A percentile compares a stretch with the other conserved stretches of the same genome.
Conservation (phyloP, 768 basidiomycete genomes). For the Auriculariales sp. region DNA sequence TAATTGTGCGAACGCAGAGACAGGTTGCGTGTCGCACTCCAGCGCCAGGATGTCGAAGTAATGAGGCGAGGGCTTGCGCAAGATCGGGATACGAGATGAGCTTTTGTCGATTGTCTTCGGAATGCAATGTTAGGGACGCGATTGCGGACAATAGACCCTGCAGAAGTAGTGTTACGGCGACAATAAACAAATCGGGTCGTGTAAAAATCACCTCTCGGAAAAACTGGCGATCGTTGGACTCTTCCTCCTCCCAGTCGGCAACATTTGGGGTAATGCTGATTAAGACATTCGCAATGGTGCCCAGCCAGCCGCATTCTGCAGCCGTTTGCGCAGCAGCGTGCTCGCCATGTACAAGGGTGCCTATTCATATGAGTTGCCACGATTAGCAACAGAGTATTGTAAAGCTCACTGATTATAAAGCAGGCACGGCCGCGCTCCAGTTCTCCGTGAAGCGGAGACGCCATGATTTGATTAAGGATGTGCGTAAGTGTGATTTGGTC, state of each 20-base stretch:
- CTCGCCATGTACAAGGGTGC: constrained; percentile 56
- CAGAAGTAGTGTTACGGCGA: background rate
- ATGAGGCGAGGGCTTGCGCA: constrained; percentile 36
- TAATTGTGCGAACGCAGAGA: constrained; percentile 70
- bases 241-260: constrained; percentile 51
- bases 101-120: constrained; percentile 55
- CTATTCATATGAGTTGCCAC: constrained; percentile 13
- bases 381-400: background rate
- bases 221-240: constrained; percentile 39
- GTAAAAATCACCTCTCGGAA: constrained; percentile 70
- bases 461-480: constrained; percentile 47
- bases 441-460: constrained; percentile 25
- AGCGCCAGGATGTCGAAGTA: constrained; percentile 44
- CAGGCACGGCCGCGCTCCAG: constrained; percentile 49
- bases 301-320: constrained; percentile 52
- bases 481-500: constrained; percentile 47
- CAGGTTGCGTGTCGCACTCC: constrained; percentile 80
- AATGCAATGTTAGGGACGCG: constrained; percentile 56
- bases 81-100: constrained; percentile 47
- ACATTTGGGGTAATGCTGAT: constrained; percentile 36
- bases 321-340: constrained; percentile 50
- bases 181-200: constrained; percentile 4
- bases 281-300: constrained; percentile 35
- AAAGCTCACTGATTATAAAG: constrained; percentile 52
- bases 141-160: constrained; percentile 64